Evolutionary conservation across 306 rosid species (phyloP).

Genomic region (Sesbania bispinosa): DNA sequence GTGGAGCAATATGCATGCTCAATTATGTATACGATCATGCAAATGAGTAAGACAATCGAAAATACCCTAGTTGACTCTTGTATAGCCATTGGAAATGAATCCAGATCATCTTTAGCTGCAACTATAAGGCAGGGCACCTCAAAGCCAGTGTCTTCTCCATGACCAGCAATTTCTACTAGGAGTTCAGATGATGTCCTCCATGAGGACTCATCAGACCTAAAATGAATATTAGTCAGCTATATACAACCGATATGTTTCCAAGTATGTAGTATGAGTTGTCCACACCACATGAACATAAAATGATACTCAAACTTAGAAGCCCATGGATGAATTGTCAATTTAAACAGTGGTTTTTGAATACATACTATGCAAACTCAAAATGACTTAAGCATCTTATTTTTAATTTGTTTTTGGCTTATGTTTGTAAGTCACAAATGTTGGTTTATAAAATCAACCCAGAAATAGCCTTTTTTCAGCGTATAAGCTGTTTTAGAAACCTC

Average conservation of each 20-base stretch:
- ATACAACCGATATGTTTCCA: not conserved
- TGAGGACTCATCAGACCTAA: constrained; percentile 80
- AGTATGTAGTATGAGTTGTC: not conserved
- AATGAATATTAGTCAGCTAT: constrained; percentile 26
- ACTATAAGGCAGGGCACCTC: constrained; percentile 98
- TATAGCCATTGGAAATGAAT: constrained; percentile 85
- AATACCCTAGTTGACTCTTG: constrained; percentile 90
- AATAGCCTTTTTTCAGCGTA: not conserved
- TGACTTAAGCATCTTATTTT: not conserved
- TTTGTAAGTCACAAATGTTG: not conserved
- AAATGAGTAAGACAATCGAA: constrained; percentile 2
- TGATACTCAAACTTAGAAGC: not conserved
- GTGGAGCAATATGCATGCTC: constrained; percentile 1
- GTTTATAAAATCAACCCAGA: not conserved
- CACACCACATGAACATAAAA: not conserved
- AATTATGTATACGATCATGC: not conserved
- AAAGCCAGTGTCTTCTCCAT: constrained; percentile 92
- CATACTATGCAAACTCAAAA: not conserved
- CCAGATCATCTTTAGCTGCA: constrained; percentile 93
- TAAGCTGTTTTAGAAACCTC: constrained; percentile 1
- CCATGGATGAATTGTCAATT: not conserved
- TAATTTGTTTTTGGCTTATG: not conserved
- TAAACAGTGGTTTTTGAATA: not conserved
- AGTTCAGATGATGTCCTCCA: constrained; percentile 85
- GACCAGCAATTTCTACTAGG: constrained; percentile 82